phyloP scores from a whole-genome alignment of 2,329 filamentous ascomycete genomes.

The Nigrospora osmanthi region DNA sequence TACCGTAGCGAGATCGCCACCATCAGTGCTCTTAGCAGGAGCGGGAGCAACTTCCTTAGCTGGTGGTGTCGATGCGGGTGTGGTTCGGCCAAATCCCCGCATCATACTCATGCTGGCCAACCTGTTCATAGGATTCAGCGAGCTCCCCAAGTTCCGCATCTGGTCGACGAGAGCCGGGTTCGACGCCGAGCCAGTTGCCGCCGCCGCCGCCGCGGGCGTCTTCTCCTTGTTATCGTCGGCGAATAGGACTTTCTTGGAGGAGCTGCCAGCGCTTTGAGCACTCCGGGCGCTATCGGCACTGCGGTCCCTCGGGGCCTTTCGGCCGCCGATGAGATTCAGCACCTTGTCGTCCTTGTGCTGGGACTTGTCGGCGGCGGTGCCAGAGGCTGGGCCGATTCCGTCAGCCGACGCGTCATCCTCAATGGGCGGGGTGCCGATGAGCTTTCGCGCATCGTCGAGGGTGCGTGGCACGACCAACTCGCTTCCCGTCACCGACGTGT shows the following conservation, averaged over 20 bases:
- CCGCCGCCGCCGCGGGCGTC: conserved; percentile 20
- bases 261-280: conserved; percentile 48
- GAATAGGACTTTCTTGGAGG: conserved; percentile 50
- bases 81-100: conserved; percentile 61
- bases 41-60: conserved; percentile 20
- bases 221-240: conserved; percentile 34
- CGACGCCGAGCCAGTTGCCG: conserved; percentile 17
- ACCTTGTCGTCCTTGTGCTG: conserved; percentile 52
- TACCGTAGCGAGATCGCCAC: conserved; percentile 51
- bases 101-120: conserved; percentile 68
- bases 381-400: conserved; percentile 45
- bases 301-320: conserved; percentile 54
- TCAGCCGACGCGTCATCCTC: conserved; percentile 55
- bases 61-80: conserved; percentile 31
- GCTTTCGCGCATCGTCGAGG: conserved; percentile 81
- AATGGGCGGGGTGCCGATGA: conserved; percentile 66
- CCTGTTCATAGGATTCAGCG: conserved; percentile 75
- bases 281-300: conserved; percentile 69
- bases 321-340: conserved; percentile 63
- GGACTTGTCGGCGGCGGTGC: conserved; percentile 25
- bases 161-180: conserved; percentile 68
- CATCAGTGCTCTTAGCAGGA: conserved; percentile 31
- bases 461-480: conserved; percentile 71
- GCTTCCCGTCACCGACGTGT: conserved; percentile 46
- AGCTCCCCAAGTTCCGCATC: conserved; percentile 72